Evolutionary conservation across 2,329 filamentous ascomycete genomes (phyloP), one percentile per base, ranked within the genome.

Genomic region (Penicillium griseofulvum): DNA sequence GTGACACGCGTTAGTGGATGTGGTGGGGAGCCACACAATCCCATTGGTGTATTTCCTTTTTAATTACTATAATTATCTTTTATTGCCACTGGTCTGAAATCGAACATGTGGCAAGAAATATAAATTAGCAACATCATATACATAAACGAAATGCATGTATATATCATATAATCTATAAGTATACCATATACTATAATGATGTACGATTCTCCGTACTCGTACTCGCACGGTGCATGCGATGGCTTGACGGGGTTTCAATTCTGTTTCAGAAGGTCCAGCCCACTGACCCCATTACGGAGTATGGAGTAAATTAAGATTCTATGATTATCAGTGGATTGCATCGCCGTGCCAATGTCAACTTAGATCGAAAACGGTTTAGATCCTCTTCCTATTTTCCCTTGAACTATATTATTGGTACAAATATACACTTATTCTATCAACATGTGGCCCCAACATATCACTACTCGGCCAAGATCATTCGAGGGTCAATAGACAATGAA

Each of bases 1-100:
- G 63, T 69, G 68, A 71, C 70, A 70, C 70, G 69, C 68, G 68
- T 71, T 70, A 53, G 68, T 70, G 69, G 69, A 59, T 41, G 2
- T 16, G 31, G 60, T 60, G 62, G 62, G 44, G 59, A 52, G n/a
- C 43, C 8, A 5, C 16, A 16, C 22, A 44, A 56, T 59, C 58
- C 59, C 49, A 64, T 34, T 34, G 12, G 31, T 9, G 6, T 33
- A 12, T 29, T 29, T 29, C 9, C 8, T 29, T 29, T 31, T 56
- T n/a, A n/a, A n/a, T n/a, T n/a, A 36, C 61, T 62, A 58, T 62
- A 62, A 53, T 62, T 62, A 62, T 60, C 43, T 37, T 46, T n/a
- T n/a, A 38, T 60, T 47, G 56, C 49, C 51, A 60, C 60, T 26
- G n/a, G n/a, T n/a, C 39, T 42, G 16, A 16, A 34, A 34, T 34